Base-by-base conservation (phyloP, 78 protist genomes). In the Fonticula alba region DNA sequence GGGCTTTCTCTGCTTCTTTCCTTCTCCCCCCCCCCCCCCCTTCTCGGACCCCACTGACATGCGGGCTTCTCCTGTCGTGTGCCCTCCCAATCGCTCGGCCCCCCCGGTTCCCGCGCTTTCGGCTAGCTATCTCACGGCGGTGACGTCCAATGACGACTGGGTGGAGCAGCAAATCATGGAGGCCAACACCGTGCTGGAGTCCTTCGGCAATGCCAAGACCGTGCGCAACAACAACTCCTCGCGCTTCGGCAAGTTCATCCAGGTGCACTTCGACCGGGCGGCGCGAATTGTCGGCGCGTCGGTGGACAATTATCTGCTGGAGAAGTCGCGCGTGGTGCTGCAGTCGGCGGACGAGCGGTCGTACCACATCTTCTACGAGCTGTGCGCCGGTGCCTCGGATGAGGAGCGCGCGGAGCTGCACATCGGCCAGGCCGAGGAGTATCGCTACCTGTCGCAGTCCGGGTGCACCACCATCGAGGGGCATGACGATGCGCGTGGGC, bases 191-290 rank as follows among this genome's bases (percentile, higher is more conserved):
- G 24, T 83, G 26, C 71, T 83, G 24, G 88, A 83, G 51, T 66
- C 86, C 10, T 80, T 82, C 24, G 85, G 91, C 36, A 90, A 90
- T 77, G 93, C 96, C 19, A 82, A 80, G 76, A 90, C 96, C 24
- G 10, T 77, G 36, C 78, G 93, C 41, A 90, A 90, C 80, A 80
- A 89, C 72, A 89, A 89, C 76, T 77, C 86, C 29, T 75, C 80
- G 2, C 74, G 88, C 41, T 89, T 89, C 74, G 88, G 83, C 32
- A 76, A 76, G 79, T 73, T 66, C 52, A 56, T 46, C 29, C 33
- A 78, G 43, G 40, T 80, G 14, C 66, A 14, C 72, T 75, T 80
- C 62, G 26, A 64, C 60, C 38, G 22, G 33, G 36, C 15, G 11
- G 71, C 55, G 22, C 13, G 1, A 49, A 69, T 78, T 41, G 20